Base-by-base conservation (phyloP, 2,329 filamentous ascomycete species). In the Colletotrichum liaoningense region DNA sequence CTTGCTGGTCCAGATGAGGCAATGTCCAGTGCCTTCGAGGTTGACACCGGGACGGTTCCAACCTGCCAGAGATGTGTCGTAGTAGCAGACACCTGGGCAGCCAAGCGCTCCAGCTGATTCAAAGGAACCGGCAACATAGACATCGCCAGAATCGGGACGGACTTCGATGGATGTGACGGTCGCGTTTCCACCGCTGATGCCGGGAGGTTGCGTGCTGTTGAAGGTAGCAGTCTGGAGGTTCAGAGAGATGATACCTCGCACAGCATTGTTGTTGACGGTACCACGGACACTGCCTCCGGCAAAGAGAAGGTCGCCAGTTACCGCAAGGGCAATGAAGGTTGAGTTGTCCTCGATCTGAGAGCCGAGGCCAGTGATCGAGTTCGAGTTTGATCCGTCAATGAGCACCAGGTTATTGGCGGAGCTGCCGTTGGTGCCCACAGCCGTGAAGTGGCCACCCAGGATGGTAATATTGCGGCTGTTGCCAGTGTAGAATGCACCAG, bases 51-150 rank as follows among this genome's bases (percentile, higher is more conserved):
- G 93, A 49, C 93, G 90, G 78, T 88, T 93, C 96, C 96, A 99
- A 78, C 95, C 93, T 16, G 88, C 89, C 5, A 88, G 87, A 8
- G 89, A 85, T 2, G 92, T 90, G 79, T 93, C 92, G 84, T 94
- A 97, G 72, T 93, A 86, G 83, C 97, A 99, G 28, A 99, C 89
- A 59, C 91, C 92, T 4, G 93, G 91, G 80, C 97, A 99, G 55
- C 90, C 92, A 35, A 98, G 88, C 5, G 93, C 92, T 33, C 97
- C 97, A 22, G 95, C 97, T 38, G 89, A 90, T n/a, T 90, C 86
- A 79, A 98, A 99, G 11, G 89, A 91, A 38, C 97, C 97, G 49
- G 93, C 96, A 38, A 99, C 93, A 79, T 93, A 99, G 14, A 99
- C 87, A 63, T 97, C 91, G 1, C 88, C 87, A 22, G 91, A 91